Conservation (phyloP, 2,329 filamentous ascomycete species). For the Pseudopyricularia javanii region DNA sequence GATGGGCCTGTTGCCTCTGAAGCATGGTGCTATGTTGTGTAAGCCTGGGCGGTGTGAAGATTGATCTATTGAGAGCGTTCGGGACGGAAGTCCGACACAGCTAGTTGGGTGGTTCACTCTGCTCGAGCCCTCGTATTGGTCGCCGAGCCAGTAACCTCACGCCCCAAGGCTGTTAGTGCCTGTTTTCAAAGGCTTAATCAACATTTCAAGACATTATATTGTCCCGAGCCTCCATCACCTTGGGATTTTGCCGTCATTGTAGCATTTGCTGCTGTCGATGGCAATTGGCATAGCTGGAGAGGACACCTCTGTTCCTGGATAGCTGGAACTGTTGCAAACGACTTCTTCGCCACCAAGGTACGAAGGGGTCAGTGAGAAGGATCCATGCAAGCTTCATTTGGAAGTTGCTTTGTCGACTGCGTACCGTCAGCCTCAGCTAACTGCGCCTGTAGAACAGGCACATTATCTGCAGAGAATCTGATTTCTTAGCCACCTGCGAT, state of each 20-base stretch:
- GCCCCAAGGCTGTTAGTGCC: neutral
- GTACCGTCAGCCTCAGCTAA: neutral
- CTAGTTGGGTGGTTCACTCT: neutral
- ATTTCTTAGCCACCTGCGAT: neutral
- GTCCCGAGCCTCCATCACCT: neutral
- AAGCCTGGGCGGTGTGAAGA: constrained; percentile 1
- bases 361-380: neutral
- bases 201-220: neutral
- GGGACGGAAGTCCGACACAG: constrained; percentile 4
- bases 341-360: neutral
- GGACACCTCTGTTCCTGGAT: too few relatives aligned
- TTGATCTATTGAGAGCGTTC: constrained; percentile 2
- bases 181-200: neutral
- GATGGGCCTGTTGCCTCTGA: neutral
- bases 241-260: neutral
- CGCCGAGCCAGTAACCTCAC: neutral
- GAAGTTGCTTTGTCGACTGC: neutral
- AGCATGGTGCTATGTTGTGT: neutral
- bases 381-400: neutral
- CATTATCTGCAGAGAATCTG: neutral
- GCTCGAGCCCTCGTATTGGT: constrained; percentile 1
- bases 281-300: neutral
- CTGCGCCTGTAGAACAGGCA: neutral
- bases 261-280: neutral
- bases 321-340: too few relatives aligned